These are phyloP conservation scores for Eucalyptus tenuipes DNA, from an alignment of 345 rosid genomes.

Conservation along the genomic window DNA sequence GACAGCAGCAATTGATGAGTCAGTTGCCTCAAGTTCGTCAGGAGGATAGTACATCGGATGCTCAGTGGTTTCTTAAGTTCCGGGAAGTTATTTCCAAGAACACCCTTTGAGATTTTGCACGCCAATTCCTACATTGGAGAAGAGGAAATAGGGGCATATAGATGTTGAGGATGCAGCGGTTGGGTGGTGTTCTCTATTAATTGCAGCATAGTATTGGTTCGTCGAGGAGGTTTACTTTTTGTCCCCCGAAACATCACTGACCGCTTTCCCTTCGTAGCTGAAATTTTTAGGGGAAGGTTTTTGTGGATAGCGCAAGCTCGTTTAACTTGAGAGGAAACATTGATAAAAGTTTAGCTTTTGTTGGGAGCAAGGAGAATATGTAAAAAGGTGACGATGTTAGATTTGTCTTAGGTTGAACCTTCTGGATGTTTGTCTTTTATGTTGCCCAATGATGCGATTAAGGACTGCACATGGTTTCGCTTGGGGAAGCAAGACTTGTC, in stretches of 20 bases:
- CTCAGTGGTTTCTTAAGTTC: constrained; percentile 64
- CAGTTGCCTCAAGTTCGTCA: constrained; percentile 2
- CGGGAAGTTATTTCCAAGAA: constrained; percentile 61
- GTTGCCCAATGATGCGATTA: neutral
- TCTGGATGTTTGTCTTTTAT: neutral
- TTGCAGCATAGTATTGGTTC: neutral
- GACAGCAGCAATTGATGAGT: constrained; percentile 10
- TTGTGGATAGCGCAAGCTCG: neutral
- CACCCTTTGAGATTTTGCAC: constrained; percentile 19
- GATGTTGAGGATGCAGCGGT: neutral
- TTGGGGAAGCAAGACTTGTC: neutral
- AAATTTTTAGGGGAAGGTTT: neutral
- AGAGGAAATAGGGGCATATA: neutral
- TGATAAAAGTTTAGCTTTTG: neutral
- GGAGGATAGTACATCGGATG: constrained; percentile 39
- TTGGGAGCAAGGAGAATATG: neutral
- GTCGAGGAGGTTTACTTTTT: neutral
- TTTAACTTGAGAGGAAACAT: neutral
- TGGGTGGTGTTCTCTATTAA: neutral
- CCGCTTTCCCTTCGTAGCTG: neutral
- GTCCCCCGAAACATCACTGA: neutral
- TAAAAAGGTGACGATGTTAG: neutral
- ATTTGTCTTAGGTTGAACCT: neutral
- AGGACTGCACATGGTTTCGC: neutral
- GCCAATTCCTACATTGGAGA: neutral